Evolutionary conservation across 2,329 filamentous ascomycete species (phyloP).

Genomic region (Chaetomiaceae sp.): DNA sequence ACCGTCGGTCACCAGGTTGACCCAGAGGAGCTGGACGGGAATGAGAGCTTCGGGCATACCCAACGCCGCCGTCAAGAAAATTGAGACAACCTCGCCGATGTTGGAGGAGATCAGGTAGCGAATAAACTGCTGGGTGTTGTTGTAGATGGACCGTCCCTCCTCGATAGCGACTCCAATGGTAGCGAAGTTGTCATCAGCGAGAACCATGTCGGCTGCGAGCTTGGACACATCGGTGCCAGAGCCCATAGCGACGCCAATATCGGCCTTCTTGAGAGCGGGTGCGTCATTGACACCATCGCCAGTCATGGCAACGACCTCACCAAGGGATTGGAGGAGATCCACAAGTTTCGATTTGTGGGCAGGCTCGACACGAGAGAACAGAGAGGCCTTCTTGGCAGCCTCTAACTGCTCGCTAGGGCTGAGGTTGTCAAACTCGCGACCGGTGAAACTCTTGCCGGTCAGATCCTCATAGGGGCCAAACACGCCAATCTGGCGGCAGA

Average conservation of each 20-base stretch:
- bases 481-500: conserved; percentile 94
- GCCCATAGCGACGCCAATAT: conserved; percentile 98
- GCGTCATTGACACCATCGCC: conserved; percentile 98
- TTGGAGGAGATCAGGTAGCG: conserved; percentile 98
- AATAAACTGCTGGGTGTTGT: conserved; percentile 99
- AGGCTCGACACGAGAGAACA: conserved; percentile 96
- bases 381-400: conserved; percentile 77
- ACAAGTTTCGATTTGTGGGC: conserved; percentile 97
- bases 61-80: conserved; percentile 92
- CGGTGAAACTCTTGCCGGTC: conserved; percentile 88
- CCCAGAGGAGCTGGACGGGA: conserved; percentile 96
- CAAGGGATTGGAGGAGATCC: conserved; percentile 86
- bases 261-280: conserved; percentile 94
- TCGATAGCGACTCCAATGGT: conserved; percentile 95
- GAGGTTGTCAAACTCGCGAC: conserved; percentile 87
- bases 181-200: conserved; percentile 97
- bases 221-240: conserved; percentile 96
- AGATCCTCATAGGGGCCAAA: conserved; percentile 80
- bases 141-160: conserved; percentile 97
- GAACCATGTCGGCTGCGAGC: conserved; percentile 95
- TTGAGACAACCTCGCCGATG: conserved; percentile 97
- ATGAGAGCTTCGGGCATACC: conserved; percentile 98
- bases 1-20: conserved; percentile 96
- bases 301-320: conserved; percentile 98
- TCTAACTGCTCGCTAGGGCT: conserved; percentile 73